Percentiles rank a stretch among this genome's conserved stretches.
Evolutionary conservation across 2,329 filamentous ascomycete genomes (phyloP).

Genomic region (Diaporthe sp.): DNA sequence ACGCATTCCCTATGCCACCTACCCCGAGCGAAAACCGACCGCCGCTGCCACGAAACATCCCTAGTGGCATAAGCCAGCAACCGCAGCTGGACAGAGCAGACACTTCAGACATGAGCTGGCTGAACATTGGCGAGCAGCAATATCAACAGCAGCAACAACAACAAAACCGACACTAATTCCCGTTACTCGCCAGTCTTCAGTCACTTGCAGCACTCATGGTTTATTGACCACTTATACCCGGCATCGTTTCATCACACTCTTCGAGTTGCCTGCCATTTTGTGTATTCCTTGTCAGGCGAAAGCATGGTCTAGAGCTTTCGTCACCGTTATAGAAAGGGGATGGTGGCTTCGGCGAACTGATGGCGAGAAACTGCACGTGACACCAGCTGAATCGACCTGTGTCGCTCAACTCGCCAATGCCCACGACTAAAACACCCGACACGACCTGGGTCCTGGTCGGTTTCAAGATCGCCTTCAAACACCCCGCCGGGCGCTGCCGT

Average conservation of each 20-base stretch:
- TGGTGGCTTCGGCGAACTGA: background rate
- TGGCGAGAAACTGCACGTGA: background rate
- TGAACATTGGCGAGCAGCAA: slow-evolving; percentile 73
- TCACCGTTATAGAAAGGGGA: slow-evolving; percentile 29
- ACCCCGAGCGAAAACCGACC: slow-evolving; percentile 46
- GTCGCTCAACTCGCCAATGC: background rate
- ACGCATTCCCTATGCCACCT: slow-evolving; percentile 59
- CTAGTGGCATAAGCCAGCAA: slow-evolving; percentile 60
- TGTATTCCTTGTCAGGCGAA: slow-evolving; percentile 21
- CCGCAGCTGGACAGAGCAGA: slow-evolving; percentile 65
- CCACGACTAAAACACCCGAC: background rate
- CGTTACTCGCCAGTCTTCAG: slow-evolving; percentile 2
- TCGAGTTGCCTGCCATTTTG: background rate
- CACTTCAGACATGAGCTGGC: slow-evolving; percentile 82
- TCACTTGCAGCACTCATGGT: slow-evolving; percentile 14
- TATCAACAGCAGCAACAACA: slow-evolving; percentile 25
- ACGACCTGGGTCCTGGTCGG: slow-evolving; percentile 1
- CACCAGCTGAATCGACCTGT: background rate
- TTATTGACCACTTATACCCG: slow-evolving; percentile 36
- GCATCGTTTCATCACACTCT: slow-evolving; percentile 33
- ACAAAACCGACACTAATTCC: slow-evolving; percentile 35
- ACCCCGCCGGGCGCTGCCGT: slow-evolving; percentile 2
- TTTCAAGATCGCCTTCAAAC: background rate
- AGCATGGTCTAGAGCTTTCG: slow-evolving; percentile 28
- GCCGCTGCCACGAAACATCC: slow-evolving; percentile 48